Percentiles rank a stretch among this genome's conserved stretches.
phyloP scores from a whole-genome alignment of 2,329 filamentous ascomycete genomes.

The Stemphylium vesicarium region DNA sequence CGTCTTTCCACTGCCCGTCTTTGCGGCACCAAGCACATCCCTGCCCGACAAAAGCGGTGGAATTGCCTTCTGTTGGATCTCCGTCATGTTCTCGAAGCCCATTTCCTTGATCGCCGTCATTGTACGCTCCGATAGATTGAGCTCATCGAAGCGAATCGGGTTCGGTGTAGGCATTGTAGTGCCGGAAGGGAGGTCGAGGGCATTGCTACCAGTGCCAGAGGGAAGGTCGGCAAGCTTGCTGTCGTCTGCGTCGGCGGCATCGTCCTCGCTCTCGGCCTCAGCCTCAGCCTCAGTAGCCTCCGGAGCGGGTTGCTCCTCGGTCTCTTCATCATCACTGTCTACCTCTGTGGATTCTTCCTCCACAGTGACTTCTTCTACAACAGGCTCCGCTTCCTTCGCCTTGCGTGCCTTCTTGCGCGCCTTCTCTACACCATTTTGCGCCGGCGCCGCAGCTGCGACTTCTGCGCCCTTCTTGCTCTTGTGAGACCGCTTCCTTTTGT shows the following conservation, averaged over 20 bases:
- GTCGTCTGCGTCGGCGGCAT: slow-evolving; percentile 32
- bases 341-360: slow-evolving; percentile 35
- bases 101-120: slow-evolving; percentile 88
- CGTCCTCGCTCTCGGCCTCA: slow-evolving; percentile 35
- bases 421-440: slow-evolving; percentile 26
- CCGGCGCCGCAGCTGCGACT: slow-evolving; percentile 23
- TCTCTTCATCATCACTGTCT: slow-evolving; percentile 44
- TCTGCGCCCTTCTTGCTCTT: slow-evolving; percentile 45
- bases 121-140: slow-evolving; percentile 87
- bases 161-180: slow-evolving; percentile 66
- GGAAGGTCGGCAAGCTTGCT: slow-evolving; percentile 11
- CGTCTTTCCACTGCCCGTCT: slow-evolving; percentile 96
- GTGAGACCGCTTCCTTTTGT: slow-evolving; percentile 59
- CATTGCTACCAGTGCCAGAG: slow-evolving; percentile 25
- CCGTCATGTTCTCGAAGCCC: slow-evolving; percentile 95
- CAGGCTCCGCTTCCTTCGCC: slow-evolving; percentile 46
- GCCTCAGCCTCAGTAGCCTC: slow-evolving; percentile 35
- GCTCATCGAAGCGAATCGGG: slow-evolving; percentile 75
- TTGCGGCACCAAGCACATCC: slow-evolving; percentile 93
- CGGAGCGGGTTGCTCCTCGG: slow-evolving; percentile 39
- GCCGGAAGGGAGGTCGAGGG: slow-evolving; percentile 59
- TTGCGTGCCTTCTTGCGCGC: slow-evolving; percentile 47
- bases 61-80: slow-evolving; percentile 87
- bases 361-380: slow-evolving; percentile 32
- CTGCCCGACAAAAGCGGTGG: slow-evolving; percentile 83